These are phyloP conservation scores for Helicocarpus griseus DNA, from an alignment of 2,329 filamentous ascomycete species.

Conservation along the genomic window DNA sequence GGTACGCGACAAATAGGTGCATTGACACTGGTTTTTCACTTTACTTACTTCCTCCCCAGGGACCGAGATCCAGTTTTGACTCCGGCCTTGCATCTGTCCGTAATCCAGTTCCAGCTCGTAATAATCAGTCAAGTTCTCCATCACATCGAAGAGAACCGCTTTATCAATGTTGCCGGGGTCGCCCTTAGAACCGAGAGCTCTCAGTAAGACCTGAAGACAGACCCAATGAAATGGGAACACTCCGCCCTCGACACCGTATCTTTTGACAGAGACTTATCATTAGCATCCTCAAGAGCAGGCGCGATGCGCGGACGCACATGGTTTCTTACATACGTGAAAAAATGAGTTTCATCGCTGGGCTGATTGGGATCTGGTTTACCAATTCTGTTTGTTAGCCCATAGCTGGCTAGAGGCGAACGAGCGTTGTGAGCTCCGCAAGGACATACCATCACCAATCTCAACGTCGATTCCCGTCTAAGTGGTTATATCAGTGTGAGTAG, in stretches of 20 bases:
- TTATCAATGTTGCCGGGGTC: neutral
- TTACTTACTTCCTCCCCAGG: constrained; percentile 2
- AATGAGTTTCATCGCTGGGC: neutral
- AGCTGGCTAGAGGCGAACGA: neutral
- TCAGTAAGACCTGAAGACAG: neutral
- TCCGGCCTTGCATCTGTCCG: neutral
- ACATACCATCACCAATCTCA: neutral
- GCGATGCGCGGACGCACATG: neutral
- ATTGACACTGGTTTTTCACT: neutral
- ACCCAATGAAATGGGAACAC: constrained; percentile 1
- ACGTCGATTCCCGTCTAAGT: neutral
- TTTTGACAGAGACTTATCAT: neutral
- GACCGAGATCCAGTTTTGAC: neutral
- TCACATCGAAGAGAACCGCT: neutral
- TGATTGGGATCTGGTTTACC: neutral
- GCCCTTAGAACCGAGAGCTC: neutral
- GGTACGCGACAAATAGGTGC: neutral
- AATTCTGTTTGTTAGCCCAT: neutral
- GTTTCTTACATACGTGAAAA: neutral
- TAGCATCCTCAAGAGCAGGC: neutral
- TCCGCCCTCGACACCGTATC: neutral
- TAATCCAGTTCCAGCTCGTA: neutral
- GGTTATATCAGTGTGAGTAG: neutral
- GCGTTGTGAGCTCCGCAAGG: too few species aligned
- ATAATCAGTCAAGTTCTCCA: neutral